These are phyloP conservation scores for Lathyrus tuberosus DNA, from an alignment of 306 rosid genomes.

Conservation along the genomic window DNA sequence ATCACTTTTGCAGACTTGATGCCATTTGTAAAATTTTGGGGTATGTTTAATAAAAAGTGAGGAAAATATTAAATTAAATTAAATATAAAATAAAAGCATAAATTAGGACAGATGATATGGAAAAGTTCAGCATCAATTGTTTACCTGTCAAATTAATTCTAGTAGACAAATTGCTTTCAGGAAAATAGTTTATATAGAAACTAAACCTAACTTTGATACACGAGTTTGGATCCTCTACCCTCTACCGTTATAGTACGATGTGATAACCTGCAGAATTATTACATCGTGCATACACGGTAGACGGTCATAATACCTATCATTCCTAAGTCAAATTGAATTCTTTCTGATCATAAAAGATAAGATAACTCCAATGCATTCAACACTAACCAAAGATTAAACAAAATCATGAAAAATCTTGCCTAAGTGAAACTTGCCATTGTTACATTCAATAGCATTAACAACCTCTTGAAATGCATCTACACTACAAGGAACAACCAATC, in stretches of 20 bases:
- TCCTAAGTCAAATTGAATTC: not conserved
- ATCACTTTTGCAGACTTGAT: constrained; percentile 29
- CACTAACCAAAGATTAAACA: constrained; percentile 32
- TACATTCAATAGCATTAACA: constrained; percentile 69
- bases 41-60: constrained; percentile 17
- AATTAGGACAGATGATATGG: not conserved
- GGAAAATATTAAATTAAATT: not conserved
- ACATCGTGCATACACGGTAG: not conserved
- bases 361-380: constrained; percentile 9
- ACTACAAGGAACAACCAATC: constrained; percentile 78
- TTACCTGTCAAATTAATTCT: constrained; percentile 30
- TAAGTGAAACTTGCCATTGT: constrained; percentile 74
- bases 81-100: not conserved
- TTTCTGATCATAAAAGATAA: not conserved
- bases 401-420: constrained; percentile 70
- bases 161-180: constrained; percentile 22
- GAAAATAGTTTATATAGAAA: not conserved
- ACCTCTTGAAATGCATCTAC: constrained; percentile 76
- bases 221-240: not conserved
- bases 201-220: constrained; percentile 20
- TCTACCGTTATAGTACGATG: too few species aligned
- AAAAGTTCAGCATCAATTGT: constrained; percentile 23
- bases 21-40: constrained; percentile 36
- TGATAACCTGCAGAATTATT: not conserved
- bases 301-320: not conserved